Conservation (phyloP, 108 stramenopile genomes). For the Chaetoceros tenuissimus region DNA sequence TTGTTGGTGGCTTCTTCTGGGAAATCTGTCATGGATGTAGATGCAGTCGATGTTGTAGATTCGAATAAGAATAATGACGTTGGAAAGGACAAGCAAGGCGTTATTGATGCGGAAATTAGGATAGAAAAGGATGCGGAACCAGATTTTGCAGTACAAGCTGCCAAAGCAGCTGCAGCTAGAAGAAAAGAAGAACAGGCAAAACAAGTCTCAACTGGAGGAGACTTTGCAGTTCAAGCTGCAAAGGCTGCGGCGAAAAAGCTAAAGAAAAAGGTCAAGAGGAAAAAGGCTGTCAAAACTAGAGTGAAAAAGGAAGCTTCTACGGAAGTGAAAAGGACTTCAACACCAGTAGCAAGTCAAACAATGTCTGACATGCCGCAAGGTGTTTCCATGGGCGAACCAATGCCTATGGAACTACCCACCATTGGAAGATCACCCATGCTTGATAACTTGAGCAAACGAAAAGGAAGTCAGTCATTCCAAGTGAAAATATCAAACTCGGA, state of each 20-base stretch:
- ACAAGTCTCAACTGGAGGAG: conserved; percentile 24
- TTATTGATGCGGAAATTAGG: conserved; percentile 3
- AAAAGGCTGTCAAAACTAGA: conserved; percentile 18
- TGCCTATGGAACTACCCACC: too few relatives aligned
- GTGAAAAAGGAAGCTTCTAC: background rate
- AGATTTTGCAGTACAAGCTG: conserved; percentile 8
- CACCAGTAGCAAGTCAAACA: conserved; percentile 3
- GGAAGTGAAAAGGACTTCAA: conserved; percentile 3
- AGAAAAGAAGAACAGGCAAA: conserved; percentile 17
- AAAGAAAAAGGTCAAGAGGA: conserved; percentile 17
- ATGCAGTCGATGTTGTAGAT: conserved; percentile 12
- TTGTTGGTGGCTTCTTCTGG: conserved; percentile 6
- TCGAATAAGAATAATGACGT: conserved; percentile 20
- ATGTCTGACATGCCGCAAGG: conserved; percentile 23
- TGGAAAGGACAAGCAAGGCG: too few relatives aligned
- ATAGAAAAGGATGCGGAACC: background rate
- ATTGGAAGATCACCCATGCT: conserved; percentile 6
- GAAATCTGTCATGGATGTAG: background rate
- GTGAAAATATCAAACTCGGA: conserved; percentile 11
- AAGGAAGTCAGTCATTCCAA: conserved; percentile 15
- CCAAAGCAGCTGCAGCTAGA: conserved; percentile 27
- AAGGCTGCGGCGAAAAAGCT: conserved; percentile 26
- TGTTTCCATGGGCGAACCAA: conserved; percentile 12
- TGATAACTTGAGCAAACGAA: conserved; percentile 6
- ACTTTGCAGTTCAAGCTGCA: conserved; percentile 66